phyloP scores from a whole-genome alignment of 116 monocot genomes.

The Zostera marina region DNA sequence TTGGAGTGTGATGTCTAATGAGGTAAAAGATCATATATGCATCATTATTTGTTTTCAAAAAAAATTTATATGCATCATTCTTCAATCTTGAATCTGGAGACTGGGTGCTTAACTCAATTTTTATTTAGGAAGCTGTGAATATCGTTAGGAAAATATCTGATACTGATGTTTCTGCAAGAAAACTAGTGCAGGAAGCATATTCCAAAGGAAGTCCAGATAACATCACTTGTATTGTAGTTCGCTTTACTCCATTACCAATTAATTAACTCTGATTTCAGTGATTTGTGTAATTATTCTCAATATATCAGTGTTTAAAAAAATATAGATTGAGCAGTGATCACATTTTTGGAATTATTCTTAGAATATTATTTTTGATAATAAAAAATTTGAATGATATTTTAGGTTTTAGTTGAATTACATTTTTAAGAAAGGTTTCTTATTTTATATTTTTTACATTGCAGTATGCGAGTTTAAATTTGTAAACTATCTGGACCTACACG shows the following conservation, averaged over 20 bases:
- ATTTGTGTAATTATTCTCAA: background rate
- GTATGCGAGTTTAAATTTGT: no score
- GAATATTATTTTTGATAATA: no score
- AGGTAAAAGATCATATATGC: slow-evolving; percentile 19
- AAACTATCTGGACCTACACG: no score
- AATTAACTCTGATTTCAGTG: background rate
- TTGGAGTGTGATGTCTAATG: slow-evolving; percentile 62
- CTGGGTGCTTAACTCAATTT: background rate
- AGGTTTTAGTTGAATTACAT: no score
- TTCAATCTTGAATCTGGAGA: background rate
- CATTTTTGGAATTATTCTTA: no score
- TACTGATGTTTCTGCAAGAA: slow-evolving; percentile 48
- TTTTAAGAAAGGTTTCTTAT: no score
- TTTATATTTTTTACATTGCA: no score
- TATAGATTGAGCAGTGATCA: no score
- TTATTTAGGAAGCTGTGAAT: slow-evolving; percentile 37
- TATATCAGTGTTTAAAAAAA: no score
- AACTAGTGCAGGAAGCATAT: slow-evolving; percentile 49
- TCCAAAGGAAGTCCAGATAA: slow-evolving; percentile 61
- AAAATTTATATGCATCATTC: background rate
- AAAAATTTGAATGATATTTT: no score
- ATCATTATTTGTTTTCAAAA: background rate
- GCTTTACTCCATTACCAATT: slow-evolving; percentile 5
- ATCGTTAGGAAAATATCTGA: slow-evolving; percentile 26
- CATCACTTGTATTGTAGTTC: slow-evolving; percentile 46